Conservation (phyloP, 345 rosid genomes). For the Sisymbrium altissimum region DNA sequence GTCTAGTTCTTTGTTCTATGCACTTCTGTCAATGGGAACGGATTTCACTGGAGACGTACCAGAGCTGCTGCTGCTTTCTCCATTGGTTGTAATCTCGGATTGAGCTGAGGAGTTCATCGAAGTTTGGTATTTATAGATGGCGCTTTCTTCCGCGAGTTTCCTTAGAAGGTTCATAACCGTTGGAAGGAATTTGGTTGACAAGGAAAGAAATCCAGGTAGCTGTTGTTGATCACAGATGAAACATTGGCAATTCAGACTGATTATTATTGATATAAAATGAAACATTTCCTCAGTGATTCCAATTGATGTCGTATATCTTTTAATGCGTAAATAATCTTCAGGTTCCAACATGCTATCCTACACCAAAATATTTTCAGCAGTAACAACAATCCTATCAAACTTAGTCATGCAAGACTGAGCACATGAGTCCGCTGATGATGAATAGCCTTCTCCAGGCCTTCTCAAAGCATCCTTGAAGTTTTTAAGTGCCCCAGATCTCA, state of each 20-base stretch:
- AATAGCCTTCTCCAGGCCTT: conserved; percentile 77
- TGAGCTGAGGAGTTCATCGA: conserved; percentile 32
- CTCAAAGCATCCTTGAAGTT: conserved; percentile 72
- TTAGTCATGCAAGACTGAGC: conserved; percentile 36
- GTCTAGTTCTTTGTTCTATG: conserved; percentile 53
- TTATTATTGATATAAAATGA: background rate
- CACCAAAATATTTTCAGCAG: too few relatives aligned
- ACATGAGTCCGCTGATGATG: conserved; percentile 54
- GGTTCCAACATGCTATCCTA: too few relatives aligned
- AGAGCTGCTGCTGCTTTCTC: conserved; percentile 39
- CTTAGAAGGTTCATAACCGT: conserved; percentile 88
- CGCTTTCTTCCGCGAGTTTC: conserved; percentile 73
- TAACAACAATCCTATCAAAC: too few relatives aligned
- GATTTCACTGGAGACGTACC: conserved; percentile 42
- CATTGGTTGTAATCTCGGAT: conserved; percentile 40
- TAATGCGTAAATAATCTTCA: too few relatives aligned
- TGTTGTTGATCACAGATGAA: conserved; percentile 35
- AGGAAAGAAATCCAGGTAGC: conserved; percentile 87
- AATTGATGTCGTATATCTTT: too few relatives aligned
- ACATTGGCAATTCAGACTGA: conserved; percentile 14
- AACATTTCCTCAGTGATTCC: too few relatives aligned
- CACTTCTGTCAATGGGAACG: conserved; percentile 46
- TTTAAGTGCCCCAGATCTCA: conserved; percentile 62
- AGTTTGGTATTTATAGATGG: conserved; percentile 41
- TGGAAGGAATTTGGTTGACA: conserved; percentile 83